Evolutionary conservation across 2,329 filamentous ascomycete genomes (phyloP), one percentile per base, ranked within the genome.

Genomic region (Shiraia sp.): DNA sequence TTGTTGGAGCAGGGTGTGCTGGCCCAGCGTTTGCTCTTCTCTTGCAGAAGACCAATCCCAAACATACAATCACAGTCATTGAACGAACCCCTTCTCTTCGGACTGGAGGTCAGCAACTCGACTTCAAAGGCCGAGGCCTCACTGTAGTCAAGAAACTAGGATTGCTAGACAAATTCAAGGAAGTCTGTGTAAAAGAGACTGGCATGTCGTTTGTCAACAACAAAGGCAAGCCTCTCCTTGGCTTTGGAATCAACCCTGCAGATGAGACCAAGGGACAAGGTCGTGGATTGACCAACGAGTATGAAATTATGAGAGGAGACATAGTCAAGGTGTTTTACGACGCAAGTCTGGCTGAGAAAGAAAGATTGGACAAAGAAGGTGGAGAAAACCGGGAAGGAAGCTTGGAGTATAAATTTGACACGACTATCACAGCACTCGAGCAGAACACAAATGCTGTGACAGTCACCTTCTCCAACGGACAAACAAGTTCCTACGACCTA

Each of bases 1-100:
- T 68, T 15, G 25, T 49, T 32, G 64, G 64, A 14, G 59, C 57
- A 7, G 62, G 62, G 41, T 64, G 26, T 47, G 48, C 36, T 15
- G 63, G 63, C 7, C 54, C 54, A 14, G 68, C 75, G 8, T 63
- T 80, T 8, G 78, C 78, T 19, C 75, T 73, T 60, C 77, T 75
- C 65, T 74, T 82, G 14, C 65, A 75, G 1, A 65, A 65, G 28
- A 47, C 63, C n/a, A 65, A 68, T 19, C 63, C 64, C 7, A 60
- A 64, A 17, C 61, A 69, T 36, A 42, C 56, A 23, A 58, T 73
- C 27, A 72, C 71, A 1, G 45, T 77, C 23, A 51, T 77, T 25
- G 75, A 78, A 49, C 69, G 74, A 1, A 69, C 50, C 24, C 57
- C 70, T 3, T 33, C 30, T 1, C 57, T 81, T 0, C 73, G 79